A percentile compares a stretch with the other conserved stretches of the same genome.
Conservation (phyloP, 805 yeast genomes). For the Saccharomycopsis amapae region DNA sequence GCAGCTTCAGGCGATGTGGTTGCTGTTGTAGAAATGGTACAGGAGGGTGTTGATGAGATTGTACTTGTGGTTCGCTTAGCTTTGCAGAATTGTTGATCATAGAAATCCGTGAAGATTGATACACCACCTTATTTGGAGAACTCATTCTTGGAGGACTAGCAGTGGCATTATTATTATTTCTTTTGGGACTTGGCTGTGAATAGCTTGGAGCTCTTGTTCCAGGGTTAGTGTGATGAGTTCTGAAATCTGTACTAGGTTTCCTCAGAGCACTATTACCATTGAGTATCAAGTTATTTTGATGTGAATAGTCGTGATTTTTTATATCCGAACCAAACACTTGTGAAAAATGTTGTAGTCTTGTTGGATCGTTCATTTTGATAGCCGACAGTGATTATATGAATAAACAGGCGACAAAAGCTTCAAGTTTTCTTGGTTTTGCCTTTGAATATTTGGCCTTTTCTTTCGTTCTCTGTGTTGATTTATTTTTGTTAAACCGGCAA, state of each 20-base stretch:
- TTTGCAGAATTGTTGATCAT: constrained; percentile 1
- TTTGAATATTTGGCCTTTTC: no score
- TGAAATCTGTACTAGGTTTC: neutral
- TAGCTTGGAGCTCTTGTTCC: no score
- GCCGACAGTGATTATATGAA: no score
- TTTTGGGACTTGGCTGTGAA: no score
- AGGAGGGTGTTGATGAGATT: neutral
- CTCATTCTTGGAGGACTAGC: neutral
- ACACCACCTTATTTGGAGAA: neutral
- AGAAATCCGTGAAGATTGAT: neutral
- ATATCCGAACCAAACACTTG: constrained; percentile 15
- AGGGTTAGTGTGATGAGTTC: no score
- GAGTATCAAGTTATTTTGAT: constrained; percentile 4
- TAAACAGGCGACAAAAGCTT: no score
- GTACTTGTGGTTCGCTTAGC: neutral
- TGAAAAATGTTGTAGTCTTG: constrained; percentile 13
- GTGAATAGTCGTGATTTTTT: constrained; percentile 16
- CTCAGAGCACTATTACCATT: neutral
- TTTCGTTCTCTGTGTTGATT: no score
- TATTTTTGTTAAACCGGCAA: no score
- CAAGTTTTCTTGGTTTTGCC: no score
- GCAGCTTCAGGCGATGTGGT: neutral
- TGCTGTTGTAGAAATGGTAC: neutral
- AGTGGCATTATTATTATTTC: no score
- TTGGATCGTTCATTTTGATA: constrained; percentile 13